Percentiles rank a stretch among this genome's conserved stretches.
phyloP scores from a whole-genome alignment of 305 asterid species.

The Striga hermonthica region DNA sequence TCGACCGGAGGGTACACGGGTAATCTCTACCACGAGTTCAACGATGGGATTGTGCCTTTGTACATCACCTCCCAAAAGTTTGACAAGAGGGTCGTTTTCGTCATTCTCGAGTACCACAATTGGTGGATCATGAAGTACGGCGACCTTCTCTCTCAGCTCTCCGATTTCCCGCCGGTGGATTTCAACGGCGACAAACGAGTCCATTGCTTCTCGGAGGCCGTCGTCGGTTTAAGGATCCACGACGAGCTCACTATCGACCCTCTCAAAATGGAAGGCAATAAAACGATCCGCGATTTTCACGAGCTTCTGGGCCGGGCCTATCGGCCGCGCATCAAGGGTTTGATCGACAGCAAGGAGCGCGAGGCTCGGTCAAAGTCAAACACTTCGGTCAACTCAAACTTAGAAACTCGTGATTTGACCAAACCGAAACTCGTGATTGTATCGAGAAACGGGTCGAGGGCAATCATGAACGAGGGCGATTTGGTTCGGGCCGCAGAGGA shows the following conservation, averaged over 20 bases:
- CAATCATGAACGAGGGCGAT: constrained; percentile 55
- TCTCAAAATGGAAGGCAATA: constrained; percentile 45
- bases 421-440: constrained; percentile 69
- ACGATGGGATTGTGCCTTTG: constrained; percentile 71
- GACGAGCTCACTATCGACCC: constrained; percentile 64
- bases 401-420: neutral
- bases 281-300: constrained; percentile 58
- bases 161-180: constrained; percentile 64
- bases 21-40: constrained; percentile 77
- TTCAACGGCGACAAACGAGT: constrained; percentile 56
- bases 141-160: constrained; percentile 60
- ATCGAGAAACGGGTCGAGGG: constrained; percentile 81
- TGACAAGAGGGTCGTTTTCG: constrained; percentile 65
- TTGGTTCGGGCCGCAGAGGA: constrained; percentile 51
- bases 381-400: neutral
- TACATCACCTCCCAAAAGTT: constrained; percentile 64
- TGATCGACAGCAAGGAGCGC: constrained; percentile 60
- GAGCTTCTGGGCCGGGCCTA: constrained; percentile 63
- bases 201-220: constrained; percentile 84
- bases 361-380: constrained; percentile 16
- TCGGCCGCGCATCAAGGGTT: constrained; percentile 61
- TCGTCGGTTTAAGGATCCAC: constrained; percentile 73
- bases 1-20: constrained; percentile 84
- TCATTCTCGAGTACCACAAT: constrained; percentile 65
- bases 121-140: constrained; percentile 91